Base-by-base conservation (phyloP, 768 basidiomycete species). In the Leccinum incarnatum region DNA sequence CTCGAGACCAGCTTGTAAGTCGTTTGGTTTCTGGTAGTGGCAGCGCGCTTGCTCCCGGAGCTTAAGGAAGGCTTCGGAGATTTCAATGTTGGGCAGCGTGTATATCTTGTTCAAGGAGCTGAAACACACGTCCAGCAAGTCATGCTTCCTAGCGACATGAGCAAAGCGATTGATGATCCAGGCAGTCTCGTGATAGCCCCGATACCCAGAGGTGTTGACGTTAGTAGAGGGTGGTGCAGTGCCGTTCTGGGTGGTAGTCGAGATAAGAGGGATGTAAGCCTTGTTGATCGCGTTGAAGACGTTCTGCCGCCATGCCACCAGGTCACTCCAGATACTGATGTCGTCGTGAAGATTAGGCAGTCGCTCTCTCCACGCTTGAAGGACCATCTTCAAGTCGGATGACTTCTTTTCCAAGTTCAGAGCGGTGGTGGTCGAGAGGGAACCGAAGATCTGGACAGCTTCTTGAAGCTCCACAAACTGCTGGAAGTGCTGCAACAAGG, bases 161-260 rank as follows among this genome's bases (percentile, higher is more conserved):
- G 97, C 97, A 69, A 99, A 98, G 15, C 97, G 89, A 72, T 99
- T 99, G 78, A 98, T 98, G 69, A 97, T 98, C 97, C 97, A 99
- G 7, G 97, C 97, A 0, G 95, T 98, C 77, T 99, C 97, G 69
- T 99, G 97, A 72, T 93, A 98, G 8, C 97, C 97, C 53, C 97
- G 85, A 71, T 93, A 98, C 7, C 95, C 96, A 68, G 86, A 91
- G 1, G 93, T 95, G 57, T 86, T 91, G 45, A 87, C 77, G 58
- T 82, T 89, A 37, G 77, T 81, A 23, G 83, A 75, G 17, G 83
- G 70, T 12, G 83, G 70, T 12, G 81, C 75, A 47, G 78, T 80
- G 45, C 78, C 77, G 25, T 75, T 75, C 64, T 84, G 84, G 59
- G 79, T 82, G 36, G 77, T 79, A 7, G 76, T 79, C 7, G 77